A percentile compares a stretch with the other conserved stretches of the same genome.
Conservation (phyloP, 352 stramenopile genomes). For the Phytophthora rubi region DNA sequence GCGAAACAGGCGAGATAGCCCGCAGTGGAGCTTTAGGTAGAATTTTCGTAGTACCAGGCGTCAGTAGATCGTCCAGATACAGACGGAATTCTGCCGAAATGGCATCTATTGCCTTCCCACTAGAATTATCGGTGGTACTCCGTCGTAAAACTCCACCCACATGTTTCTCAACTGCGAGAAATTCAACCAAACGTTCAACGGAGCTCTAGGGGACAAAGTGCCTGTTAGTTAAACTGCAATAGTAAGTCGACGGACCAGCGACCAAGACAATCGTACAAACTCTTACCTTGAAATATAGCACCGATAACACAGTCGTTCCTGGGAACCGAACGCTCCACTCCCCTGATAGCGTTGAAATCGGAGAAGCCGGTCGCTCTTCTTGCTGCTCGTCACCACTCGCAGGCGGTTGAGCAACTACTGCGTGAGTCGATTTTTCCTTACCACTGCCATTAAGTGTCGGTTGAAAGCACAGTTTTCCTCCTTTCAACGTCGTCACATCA, state of each 20-base stretch:
- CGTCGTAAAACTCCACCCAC: constrained; percentile 44
- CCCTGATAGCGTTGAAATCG: constrained; percentile 35
- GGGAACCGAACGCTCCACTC: constrained; percentile 61
- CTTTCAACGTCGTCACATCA: constrained; percentile 33
- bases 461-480: constrained; percentile 60
- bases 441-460: not conserved
- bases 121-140: constrained; percentile 32
- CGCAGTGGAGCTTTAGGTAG: constrained; percentile 18
- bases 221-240: constrained; percentile 6
- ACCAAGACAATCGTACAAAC: not conserved
- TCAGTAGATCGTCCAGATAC: constrained; percentile 43
- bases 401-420: not conserved
- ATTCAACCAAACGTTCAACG: constrained; percentile 50
- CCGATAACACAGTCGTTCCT: constrained; percentile 17
- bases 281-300: constrained; percentile 58
- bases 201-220: constrained; percentile 30
- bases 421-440: not conserved
- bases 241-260: not conserved
- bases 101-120: constrained; percentile 36
- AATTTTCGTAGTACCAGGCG: constrained; percentile 38
- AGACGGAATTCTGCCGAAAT: constrained; percentile 44
- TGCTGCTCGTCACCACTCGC: constrained; percentile 16
- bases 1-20: constrained; percentile 40
- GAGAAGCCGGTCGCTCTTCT: constrained; percentile 12
- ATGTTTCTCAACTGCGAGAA: constrained; percentile 57